Percentiles rank a stretch among this genome's conserved stretches.
phyloP scores from a whole-genome alignment of 179 eudicot genomes.

The Spergularia azorica region DNA sequence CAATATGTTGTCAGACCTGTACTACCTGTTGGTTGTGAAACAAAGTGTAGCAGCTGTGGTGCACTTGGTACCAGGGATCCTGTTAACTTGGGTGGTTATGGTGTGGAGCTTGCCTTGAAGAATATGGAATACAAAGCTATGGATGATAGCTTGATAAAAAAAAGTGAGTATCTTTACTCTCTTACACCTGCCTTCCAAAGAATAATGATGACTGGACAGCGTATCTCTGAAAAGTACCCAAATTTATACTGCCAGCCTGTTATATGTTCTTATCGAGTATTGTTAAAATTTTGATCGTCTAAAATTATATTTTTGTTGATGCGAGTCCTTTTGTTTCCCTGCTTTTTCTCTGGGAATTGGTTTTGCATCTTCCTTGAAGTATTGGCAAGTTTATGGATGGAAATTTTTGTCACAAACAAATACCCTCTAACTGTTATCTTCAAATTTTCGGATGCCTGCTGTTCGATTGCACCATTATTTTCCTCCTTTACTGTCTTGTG shows the following conservation, averaged over 20 bases:
- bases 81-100: constrained; percentile 93
- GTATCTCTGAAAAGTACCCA: background rate
- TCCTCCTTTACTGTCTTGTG: background rate
- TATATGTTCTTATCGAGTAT: background rate
- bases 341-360: background rate
- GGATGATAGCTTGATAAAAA: constrained; percentile 89
- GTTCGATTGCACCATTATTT: background rate
- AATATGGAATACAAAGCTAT: constrained; percentile 99
- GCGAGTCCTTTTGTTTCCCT: background rate
- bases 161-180: constrained; percentile 48
- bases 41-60: constrained; percentile 62
- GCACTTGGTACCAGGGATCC: constrained; percentile 75
- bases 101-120: constrained; percentile 98
- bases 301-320: background rate
- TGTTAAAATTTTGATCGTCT: background rate
- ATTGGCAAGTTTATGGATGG: constrained; percentile 1
- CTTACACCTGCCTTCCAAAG: background rate
- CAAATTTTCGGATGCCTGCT: background rate
- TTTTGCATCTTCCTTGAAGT: background rate
- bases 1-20: constrained; percentile 83
- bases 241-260: too few species aligned
- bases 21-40: constrained; percentile 78
- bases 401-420: background rate
- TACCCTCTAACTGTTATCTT: background rate
- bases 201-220: background rate